Conservation (phyloP, 345 rosid species). For the Hypericum perforatum region DNA sequence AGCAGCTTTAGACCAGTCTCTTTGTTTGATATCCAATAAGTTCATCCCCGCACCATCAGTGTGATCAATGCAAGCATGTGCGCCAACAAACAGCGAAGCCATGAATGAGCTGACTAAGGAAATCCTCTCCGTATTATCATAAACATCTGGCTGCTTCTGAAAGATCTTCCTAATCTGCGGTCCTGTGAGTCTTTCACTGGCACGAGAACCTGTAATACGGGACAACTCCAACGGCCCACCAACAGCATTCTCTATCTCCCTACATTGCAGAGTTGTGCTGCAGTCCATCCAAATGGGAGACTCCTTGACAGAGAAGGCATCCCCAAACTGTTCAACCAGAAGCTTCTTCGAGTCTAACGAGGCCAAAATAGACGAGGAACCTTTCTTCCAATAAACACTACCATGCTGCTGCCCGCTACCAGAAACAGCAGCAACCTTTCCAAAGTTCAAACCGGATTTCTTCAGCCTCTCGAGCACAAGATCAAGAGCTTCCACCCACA, state of each 20-base stretch:
- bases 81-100: constrained; percentile 67
- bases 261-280: constrained; percentile 71
- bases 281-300: constrained; percentile 97
- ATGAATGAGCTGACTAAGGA: constrained; percentile 93
- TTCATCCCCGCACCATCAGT: constrained; percentile 98
- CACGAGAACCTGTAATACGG: constrained; percentile 65
- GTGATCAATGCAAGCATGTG: constrained; percentile 69
- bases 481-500: constrained; percentile 98
- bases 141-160: constrained; percentile 32
- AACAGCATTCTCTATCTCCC: constrained; percentile 77
- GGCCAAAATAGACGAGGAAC: constrained; percentile 38
- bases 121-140: constrained; percentile 64
- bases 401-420: constrained; percentile 99
- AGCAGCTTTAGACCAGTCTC: constrained; percentile 53
- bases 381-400: constrained; percentile 86
- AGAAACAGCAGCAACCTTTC: constrained; percentile 62
- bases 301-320: constrained; percentile 59
- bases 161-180: constrained; percentile 76
- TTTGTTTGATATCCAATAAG: constrained; percentile 70
- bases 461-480: constrained; percentile 56
- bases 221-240: constrained; percentile 85
- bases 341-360: constrained; percentile 45
- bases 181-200: constrained; percentile 74
- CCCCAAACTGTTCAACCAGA: constrained; percentile 48
- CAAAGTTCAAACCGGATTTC: constrained; percentile 47